These are phyloP conservation scores for Pleurotus platypus DNA, from an alignment of 768 basidiomycete species.

Conservation along the genomic window DNA sequence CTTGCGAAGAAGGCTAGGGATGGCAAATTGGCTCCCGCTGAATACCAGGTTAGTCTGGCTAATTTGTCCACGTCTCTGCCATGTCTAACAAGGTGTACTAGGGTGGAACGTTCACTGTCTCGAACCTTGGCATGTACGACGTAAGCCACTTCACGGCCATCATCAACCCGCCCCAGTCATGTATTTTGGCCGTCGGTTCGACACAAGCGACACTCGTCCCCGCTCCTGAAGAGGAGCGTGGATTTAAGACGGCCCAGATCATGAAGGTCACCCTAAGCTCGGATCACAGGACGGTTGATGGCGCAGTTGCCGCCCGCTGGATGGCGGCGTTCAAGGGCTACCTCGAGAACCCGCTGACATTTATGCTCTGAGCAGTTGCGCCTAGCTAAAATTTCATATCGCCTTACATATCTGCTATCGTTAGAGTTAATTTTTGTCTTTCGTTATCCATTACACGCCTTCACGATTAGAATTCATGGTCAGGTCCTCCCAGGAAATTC, in stretches of 20 bases:
- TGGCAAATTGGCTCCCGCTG: constrained; percentile 89
- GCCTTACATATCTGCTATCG: neutral
- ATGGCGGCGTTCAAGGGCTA: constrained; percentile 91
- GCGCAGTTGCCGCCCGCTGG: constrained; percentile 93
- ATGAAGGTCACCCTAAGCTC: constrained; percentile 97
- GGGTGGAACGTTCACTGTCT: constrained; percentile 99
- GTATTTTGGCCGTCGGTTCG: constrained; percentile 93
- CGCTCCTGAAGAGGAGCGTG: constrained; percentile 86
- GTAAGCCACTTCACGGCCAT: constrained; percentile 96
- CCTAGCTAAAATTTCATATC: constrained; percentile 2
- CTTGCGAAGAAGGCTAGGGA: constrained; percentile 96
- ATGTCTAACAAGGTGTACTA: constrained; percentile 21
- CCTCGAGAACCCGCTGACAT: constrained; percentile 94
- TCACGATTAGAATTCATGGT: neutral
- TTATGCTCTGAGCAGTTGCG: constrained; percentile 72
- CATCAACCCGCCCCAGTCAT: constrained; percentile 98
- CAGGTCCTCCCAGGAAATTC: no score
- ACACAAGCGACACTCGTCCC: constrained; percentile 85
- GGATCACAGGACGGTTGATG: constrained; percentile 96
- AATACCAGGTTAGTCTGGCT: constrained; percentile 76
- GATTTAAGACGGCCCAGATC: constrained; percentile 86
- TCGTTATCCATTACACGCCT: neutral
- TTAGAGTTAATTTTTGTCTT: neutral
- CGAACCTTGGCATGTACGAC: constrained; percentile 98
- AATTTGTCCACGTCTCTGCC: neutral